Evolutionary conservation across 139 green algal genomes (phyloP).

Genomic region (Eudorina sp.): DNA sequence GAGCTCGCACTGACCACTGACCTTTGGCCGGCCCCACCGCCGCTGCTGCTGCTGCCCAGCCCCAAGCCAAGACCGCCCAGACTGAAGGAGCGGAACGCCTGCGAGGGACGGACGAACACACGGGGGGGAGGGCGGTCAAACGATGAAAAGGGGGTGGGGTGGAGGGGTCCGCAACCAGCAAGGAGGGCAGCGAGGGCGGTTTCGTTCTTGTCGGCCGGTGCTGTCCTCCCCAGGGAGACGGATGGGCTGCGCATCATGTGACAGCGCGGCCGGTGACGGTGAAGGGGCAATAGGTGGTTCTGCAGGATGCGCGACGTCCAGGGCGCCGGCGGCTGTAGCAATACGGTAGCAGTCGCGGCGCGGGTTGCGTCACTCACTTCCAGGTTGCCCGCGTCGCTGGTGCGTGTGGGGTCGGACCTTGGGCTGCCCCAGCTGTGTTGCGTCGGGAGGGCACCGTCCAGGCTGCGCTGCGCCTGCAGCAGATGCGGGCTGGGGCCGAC

Average conservation of each 20-base stretch:
- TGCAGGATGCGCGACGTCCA: no score
- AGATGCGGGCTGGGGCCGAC: not conserved
- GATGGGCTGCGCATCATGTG: no score
- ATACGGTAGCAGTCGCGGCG: no score
- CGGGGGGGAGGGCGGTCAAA: no score
- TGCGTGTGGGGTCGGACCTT: not conserved
- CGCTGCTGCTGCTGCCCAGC: slow-evolving; percentile 10
- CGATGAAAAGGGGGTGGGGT: no score
- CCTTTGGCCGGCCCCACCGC: not conserved
- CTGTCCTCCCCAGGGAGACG: no score
- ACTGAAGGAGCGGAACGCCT: not conserved
- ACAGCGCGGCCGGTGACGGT: no score
- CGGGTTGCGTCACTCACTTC: slow-evolving; percentile 33
- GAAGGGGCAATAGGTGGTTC: no score
- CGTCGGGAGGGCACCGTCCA: not conserved
- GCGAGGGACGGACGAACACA: not conserved
- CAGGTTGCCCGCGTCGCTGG: not conserved
- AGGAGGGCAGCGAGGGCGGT: no score
- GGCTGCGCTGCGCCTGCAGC: not conserved
- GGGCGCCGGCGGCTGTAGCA: no score
- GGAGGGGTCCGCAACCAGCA: no score
- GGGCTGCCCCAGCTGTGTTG: slow-evolving; percentile 43
- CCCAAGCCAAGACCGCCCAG: not conserved
- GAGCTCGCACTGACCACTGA: not conserved
- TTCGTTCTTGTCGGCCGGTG: no score